These are phyloP conservation scores for Truncatella angustata DNA, from an alignment of 2,329 filamentous ascomycete genomes.

Conservation along the genomic window DNA sequence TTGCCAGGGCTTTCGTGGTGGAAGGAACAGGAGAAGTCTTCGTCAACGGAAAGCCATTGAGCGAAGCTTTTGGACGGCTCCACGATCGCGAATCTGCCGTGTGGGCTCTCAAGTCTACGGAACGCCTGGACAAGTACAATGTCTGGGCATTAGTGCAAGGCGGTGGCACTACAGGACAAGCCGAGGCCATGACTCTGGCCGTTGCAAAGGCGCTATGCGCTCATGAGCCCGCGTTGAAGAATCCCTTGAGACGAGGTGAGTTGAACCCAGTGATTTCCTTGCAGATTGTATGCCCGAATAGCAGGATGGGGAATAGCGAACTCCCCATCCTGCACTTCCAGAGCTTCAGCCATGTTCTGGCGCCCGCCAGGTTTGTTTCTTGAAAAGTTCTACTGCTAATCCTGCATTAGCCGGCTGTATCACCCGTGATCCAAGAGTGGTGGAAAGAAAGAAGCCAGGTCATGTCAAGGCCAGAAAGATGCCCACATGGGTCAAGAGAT, in stretches of 20 bases:
- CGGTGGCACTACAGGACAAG: slow-evolving; percentile 91
- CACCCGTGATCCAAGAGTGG: slow-evolving; percentile 83
- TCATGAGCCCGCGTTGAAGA: slow-evolving; percentile 91
- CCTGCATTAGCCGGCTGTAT: slow-evolving; percentile 75
- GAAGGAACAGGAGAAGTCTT: slow-evolving; percentile 89
- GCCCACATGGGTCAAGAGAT: slow-evolving; percentile 94
- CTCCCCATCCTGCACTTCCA: neutral
- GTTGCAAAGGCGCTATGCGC: slow-evolving; percentile 83
- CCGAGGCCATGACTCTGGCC: slow-evolving; percentile 88
- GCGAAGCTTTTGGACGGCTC: slow-evolving; percentile 77
- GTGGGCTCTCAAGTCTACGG: slow-evolving; percentile 83
- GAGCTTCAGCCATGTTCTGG: neutral
- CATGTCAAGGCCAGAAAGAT: slow-evolving; percentile 97
- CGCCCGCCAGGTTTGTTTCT: neutral
- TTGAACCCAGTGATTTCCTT: neutral
- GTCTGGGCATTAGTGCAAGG: slow-evolving; percentile 83
- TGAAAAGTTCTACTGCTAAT: slow-evolving; percentile 37
- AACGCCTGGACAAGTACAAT: slow-evolving; percentile 93
- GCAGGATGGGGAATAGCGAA: neutral
- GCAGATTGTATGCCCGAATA: neutral
- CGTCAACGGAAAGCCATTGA: slow-evolving; percentile 85
- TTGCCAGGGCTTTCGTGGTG: slow-evolving; percentile 81
- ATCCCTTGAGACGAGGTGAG: slow-evolving; percentile 81
- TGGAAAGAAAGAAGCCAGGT: slow-evolving; percentile 98
- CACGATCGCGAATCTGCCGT: slow-evolving; percentile 94